Percentiles rank a stretch among this genome's conserved stretches.
phyloP scores from a whole-genome alignment of 2,329 filamentous ascomycete genomes.

The Colletotrichum sp. region DNA sequence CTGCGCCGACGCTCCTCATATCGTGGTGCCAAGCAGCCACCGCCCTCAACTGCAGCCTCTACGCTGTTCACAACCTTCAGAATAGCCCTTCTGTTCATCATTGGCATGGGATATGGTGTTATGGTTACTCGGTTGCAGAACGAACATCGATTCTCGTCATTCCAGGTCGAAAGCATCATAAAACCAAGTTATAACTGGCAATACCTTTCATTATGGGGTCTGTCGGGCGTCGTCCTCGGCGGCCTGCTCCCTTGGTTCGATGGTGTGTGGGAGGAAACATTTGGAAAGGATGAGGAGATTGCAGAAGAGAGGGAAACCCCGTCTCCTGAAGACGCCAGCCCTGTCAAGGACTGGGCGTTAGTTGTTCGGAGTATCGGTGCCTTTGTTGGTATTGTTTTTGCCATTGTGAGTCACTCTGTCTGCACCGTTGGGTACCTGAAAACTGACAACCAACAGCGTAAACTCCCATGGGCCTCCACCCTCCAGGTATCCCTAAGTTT shows the following conservation, averaged over 20 bases:
- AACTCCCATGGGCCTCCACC: conserved; percentile 91
- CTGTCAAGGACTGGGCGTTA: conserved; percentile 75
- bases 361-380: conserved; percentile 63
- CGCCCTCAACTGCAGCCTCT: conserved; percentile 30
- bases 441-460: conserved; percentile 61
- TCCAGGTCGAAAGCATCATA: conserved; percentile 58
- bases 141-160: conserved; percentile 65
- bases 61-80: conserved; percentile 62
- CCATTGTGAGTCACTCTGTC: conserved; percentile 69
- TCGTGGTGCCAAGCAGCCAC: conserved; percentile 30
- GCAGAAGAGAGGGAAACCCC: conserved; percentile 27
- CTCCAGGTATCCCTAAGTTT: conserved; percentile 92
- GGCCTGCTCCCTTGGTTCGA: conserved; percentile 87
- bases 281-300: conserved; percentile 40
- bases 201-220: conserved; percentile 83
- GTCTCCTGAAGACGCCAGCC: conserved; percentile 33
- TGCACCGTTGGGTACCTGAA: not conserved
- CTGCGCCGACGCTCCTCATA: conserved; percentile 40
- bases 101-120: conserved; percentile 84
- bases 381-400: conserved; percentile 66
- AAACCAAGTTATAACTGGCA: conserved; percentile 56
- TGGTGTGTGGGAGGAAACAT: conserved; percentile 68
- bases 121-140: conserved; percentile 82
- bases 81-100: conserved; percentile 71
- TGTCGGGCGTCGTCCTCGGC: conserved; percentile 78